Conservation (phyloP, 2,329 filamentous ascomycete species). For the Apiospora sp. region DNA sequence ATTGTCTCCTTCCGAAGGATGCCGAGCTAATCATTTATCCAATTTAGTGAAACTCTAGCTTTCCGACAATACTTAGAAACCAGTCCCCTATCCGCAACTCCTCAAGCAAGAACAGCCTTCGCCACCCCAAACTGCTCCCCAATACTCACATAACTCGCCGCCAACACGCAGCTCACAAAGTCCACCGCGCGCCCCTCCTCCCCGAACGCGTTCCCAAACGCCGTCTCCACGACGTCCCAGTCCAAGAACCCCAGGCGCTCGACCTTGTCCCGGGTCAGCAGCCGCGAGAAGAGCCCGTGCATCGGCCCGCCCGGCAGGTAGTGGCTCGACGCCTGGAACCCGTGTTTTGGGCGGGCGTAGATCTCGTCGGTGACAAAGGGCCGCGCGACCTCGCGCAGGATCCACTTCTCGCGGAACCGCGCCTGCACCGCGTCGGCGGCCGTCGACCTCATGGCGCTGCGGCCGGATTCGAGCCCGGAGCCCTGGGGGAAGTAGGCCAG, state of each 20-base stretch:
- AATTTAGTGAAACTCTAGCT: too few species aligned
- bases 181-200: slow-evolving; percentile 41
- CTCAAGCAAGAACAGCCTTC: not conserved
- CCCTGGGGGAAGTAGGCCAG: slow-evolving; percentile 28
- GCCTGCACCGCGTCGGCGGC: slow-evolving; percentile 14
- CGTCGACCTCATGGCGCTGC: slow-evolving; percentile 22
- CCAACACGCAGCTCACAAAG: slow-evolving; percentile 47
- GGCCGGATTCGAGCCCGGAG: slow-evolving; percentile 21
- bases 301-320: slow-evolving; percentile 53
- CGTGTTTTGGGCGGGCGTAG: slow-evolving; percentile 57
- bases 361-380: slow-evolving; percentile 49
- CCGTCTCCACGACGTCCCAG: slow-evolving; percentile 43
- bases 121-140: slow-evolving; percentile 50
- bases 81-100: not conserved
- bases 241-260: slow-evolving; percentile 50
- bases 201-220: slow-evolving; percentile 50
- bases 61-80: too few species aligned
- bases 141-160: slow-evolving; percentile 54
- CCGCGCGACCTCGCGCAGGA: slow-evolving; percentile 31
- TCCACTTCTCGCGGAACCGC: slow-evolving; percentile 34
- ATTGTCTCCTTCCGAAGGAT: too few species aligned
- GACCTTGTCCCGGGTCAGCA: slow-evolving; percentile 48
- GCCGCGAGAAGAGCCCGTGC: slow-evolving; percentile 41
- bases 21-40: too few species aligned
- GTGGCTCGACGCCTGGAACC: slow-evolving; percentile 51